Conservation (phyloP, 345 rosid species). For the Citrus unshiu region DNA sequence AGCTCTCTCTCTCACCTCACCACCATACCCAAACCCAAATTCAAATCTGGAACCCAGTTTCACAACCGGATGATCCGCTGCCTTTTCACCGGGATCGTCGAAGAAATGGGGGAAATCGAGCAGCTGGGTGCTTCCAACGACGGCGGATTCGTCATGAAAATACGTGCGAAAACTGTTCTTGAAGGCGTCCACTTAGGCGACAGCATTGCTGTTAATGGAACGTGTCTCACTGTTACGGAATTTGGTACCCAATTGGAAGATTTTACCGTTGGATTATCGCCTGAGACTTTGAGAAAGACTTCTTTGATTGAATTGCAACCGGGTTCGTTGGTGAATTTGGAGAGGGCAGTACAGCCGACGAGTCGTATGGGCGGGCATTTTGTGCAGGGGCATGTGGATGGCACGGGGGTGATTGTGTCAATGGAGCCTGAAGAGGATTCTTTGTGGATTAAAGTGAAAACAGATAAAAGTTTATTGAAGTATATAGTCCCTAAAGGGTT, state of each 20-base stretch:
- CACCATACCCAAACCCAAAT: constrained; percentile 2
- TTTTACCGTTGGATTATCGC: constrained; percentile 69
- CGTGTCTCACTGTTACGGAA: constrained; percentile 79
- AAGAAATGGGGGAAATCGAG: constrained; percentile 73
- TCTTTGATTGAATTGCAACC: constrained; percentile 58
- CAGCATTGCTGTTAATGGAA: constrained; percentile 83
- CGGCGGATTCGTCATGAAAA: constrained; percentile 67
- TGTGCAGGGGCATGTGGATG: constrained; percentile 95
- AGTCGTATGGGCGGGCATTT: constrained; percentile 89
- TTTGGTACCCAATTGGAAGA: constrained; percentile 42
- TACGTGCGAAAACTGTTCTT: constrained; percentile 56
- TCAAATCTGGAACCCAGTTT: constrained; percentile 6
- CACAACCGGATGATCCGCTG: constrained; percentile 32
- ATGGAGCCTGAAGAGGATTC: constrained; percentile 71
- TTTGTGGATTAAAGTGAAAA: constrained; percentile 79
- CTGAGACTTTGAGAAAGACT: constrained; percentile 78
- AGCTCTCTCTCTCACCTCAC: constrained; percentile 29
- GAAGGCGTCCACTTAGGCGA: constrained; percentile 73
- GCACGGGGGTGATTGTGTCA: constrained; percentile 70
- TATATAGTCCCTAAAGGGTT: constrained; percentile 86
- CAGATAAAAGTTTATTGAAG: constrained; percentile 41
- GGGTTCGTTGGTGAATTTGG: constrained; percentile 80
- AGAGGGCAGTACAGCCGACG: constrained; percentile 75
- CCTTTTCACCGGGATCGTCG: constrained; percentile 87
- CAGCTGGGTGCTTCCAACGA: constrained; percentile 43